Evolutionary conservation across 75 land plant genomes (phyloP).

Genomic region (Azolla pinnata): DNA sequence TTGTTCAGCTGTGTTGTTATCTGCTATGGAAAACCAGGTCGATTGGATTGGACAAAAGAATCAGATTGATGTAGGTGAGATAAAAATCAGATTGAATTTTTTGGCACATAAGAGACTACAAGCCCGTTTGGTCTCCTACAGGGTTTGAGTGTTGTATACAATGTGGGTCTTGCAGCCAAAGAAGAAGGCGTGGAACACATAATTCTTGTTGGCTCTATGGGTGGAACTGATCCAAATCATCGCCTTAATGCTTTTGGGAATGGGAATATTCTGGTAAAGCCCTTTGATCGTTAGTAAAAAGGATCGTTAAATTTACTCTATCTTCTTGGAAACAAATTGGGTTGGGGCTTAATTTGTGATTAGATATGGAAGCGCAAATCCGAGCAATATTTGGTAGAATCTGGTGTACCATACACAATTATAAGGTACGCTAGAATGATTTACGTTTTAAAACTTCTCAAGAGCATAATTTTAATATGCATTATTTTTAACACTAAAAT

Average conservation of each 20-base stretch:
- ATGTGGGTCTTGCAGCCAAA: slow-evolving; percentile 41
- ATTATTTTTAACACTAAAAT: neutral
- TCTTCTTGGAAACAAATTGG: neutral
- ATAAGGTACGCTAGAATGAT: slow-evolving; percentile 63
- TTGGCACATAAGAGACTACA: too few species aligned
- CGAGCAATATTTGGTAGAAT: slow-evolving; percentile 83
- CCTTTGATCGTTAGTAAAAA: neutral
- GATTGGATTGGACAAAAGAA: slow-evolving; percentile 96
- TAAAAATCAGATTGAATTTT: too few species aligned
- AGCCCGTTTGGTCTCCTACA: too few species aligned
- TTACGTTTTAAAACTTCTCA: neutral
- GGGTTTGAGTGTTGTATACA: too few species aligned
- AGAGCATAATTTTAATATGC: neutral
- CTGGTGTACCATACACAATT: slow-evolving; percentile 83
- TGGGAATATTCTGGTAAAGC: slow-evolving; percentile 76
- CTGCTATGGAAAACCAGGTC: too few species aligned
- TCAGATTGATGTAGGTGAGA: slow-evolving; percentile 92
- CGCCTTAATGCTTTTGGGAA: slow-evolving; percentile 77
- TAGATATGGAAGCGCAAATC: slow-evolving; percentile 93
- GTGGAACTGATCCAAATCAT: slow-evolving; percentile 62
- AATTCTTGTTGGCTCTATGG: slow-evolving; percentile 91
- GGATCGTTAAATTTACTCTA: neutral
- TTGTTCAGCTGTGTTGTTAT: too few species aligned
- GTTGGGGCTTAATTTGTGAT: neutral
- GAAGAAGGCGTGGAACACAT: slow-evolving; percentile 83